These are phyloP conservation scores for Dendrocalamus sinicus DNA, from an alignment of 176 grass and related monocot species.

Conservation along the genomic window DNA sequence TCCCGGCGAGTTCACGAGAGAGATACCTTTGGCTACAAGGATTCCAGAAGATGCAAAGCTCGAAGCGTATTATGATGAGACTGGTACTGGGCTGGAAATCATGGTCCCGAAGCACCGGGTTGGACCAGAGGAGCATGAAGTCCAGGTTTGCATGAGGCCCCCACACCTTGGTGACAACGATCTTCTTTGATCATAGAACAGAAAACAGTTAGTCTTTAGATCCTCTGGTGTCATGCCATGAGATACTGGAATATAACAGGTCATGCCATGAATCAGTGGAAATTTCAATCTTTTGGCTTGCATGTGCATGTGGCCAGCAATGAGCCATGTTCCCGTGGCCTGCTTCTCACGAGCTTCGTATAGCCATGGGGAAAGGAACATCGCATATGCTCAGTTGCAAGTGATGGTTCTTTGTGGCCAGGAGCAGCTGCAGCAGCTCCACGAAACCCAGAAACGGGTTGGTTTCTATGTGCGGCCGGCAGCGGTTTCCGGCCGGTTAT, in stretches of 20 bases:
- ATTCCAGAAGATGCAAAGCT: conserved; percentile 77
- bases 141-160: conserved; percentile 79
- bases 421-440: neutral
- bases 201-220: conserved; percentile 39
- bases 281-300: conserved; percentile 24
- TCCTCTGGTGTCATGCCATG: conserved; percentile 40
- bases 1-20: conserved; percentile 65
- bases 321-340: conserved; percentile 2
- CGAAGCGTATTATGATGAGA: conserved; percentile 76
- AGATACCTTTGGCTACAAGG: conserved; percentile 72
- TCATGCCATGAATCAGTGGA: conserved; percentile 30
- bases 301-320: neutral
- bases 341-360: conserved; percentile 15
- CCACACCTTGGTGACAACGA: conserved; percentile 64
- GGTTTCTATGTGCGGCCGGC: neutral
- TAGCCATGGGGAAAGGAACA: conserved; percentile 18
- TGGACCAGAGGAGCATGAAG: conserved; percentile 80
- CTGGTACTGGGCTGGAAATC: conserved; percentile 70
- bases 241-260: conserved; percentile 34
- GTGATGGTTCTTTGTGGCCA: conserved; percentile 24
- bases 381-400: neutral
- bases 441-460: neutral
- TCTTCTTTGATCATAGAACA: conserved; percentile 62
- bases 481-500: too few species aligned
- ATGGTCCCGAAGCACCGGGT: conserved; percentile 72